phyloP scores from a whole-genome alignment of 495 filamentous ascomycete species.

The Sabuloglossum arenarium region DNA sequence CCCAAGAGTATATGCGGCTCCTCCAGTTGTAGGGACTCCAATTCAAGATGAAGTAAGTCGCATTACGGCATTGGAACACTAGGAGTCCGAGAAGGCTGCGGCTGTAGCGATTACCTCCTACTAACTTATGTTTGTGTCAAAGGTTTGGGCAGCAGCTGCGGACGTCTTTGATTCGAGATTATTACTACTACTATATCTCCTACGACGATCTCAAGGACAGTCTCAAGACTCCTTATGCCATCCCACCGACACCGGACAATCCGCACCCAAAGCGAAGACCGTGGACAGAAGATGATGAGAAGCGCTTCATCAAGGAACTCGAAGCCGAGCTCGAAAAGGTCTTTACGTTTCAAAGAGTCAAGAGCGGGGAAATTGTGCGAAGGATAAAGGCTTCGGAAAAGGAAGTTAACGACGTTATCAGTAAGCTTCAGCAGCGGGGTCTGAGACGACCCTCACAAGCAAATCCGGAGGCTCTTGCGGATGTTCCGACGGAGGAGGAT shows the following conservation, averaged over 20 bases:
- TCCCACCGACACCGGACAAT: constrained; percentile 29
- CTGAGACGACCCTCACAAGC: constrained; percentile 8
- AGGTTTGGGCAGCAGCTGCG: constrained; percentile 96
- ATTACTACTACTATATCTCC: constrained; percentile 90
- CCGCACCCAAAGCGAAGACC: constrained; percentile 34
- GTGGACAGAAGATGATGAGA: constrained; percentile 90
- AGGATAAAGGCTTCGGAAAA: constrained; percentile 69
- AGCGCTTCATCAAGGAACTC: constrained; percentile 62
- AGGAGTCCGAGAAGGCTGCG: not conserved
- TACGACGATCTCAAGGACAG: constrained; percentile 84
- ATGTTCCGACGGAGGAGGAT: constrained; percentile 64
- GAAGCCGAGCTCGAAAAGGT: constrained; percentile 92
- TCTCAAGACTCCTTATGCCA: constrained; percentile 52
- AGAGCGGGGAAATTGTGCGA: constrained; percentile 80
- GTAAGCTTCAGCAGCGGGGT: constrained; percentile 33
- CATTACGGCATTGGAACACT: not conserved
- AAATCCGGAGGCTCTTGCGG: constrained; percentile 17
- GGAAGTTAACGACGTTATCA: constrained; percentile 75
- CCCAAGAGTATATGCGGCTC: not conserved
- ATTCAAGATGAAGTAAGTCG: constrained; percentile 1
- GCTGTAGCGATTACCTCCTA: not conserved
- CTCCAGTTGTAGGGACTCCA: not conserved
- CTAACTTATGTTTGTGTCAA: not conserved
- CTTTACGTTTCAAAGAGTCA: constrained; percentile 86
- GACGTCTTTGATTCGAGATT: constrained; percentile 84